These are phyloP conservation scores for barley (Hordeum vulgare) DNA, from an alignment of 176 grass and related monocot species.

Conservation along the genomic window MorexV3_pseudomolecules_assembly NC_058521.1:3370820-3371319, in stretches of 20 bases:
- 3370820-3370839: conserved; percentile 56
- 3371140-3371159: neutral
- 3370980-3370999: conserved; percentile 53
- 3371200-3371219: conserved; percentile 48
- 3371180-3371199: neutral
- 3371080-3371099: conserved; percentile 66
- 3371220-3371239: conserved; percentile 94
- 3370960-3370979: conserved; percentile 86
- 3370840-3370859: conserved; percentile 43
- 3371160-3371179: neutral
- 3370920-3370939: conserved; percentile 72
- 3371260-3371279: conserved; percentile 71
- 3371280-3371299: conserved; percentile 94
- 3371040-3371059: conserved; percentile 82
- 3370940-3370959: conserved; percentile 93
- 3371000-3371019: conserved; percentile 70
- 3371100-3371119: conserved; percentile 59
- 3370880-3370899: conserved; percentile 75
- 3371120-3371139: conserved; percentile 55
- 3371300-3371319: conserved; percentile 87
- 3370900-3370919: conserved; percentile 83
- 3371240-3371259: conserved; percentile 88
- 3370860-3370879: conserved; percentile 58
- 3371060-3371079: conserved; percentile 92
- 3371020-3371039: conserved; percentile 97